Evolutionary conservation across 1,284 basidiomycete genomes (phyloP).

Genomic region (Rhodotorula sp.): DNA sequence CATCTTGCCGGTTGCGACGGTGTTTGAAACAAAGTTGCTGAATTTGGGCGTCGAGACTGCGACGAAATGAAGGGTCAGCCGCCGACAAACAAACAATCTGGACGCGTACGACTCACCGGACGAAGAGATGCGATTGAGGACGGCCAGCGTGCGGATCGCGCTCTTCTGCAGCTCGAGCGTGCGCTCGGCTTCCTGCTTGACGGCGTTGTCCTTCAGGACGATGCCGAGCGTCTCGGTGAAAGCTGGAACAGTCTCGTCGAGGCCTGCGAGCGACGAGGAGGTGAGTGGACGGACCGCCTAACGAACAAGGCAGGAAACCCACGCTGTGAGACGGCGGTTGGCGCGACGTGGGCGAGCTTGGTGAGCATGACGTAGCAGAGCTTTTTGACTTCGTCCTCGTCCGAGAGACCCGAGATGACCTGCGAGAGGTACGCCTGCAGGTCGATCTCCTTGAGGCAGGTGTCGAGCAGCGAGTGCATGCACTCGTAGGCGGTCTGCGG

Average conservation of each 20-base stretch:
- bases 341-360: slow-evolving; percentile 79
- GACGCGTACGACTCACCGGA: neutral
- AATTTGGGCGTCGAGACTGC: slow-evolving; percentile 31
- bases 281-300: neutral
- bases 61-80: neutral
- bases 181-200: slow-evolving; percentile 95
- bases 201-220: slow-evolving; percentile 73
- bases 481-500: slow-evolving; percentile 84
- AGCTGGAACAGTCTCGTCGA: slow-evolving; percentile 79
- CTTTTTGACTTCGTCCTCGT: slow-evolving; percentile 96
- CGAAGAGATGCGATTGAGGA: slow-evolving; percentile 22
- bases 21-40: slow-evolving; percentile 9
- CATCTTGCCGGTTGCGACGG: slow-evolving; percentile 23
- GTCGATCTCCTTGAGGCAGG: slow-evolving; percentile 79
- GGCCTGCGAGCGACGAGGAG: slow-evolving; percentile 54
- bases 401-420: slow-evolving; percentile 77
- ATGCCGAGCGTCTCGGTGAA: slow-evolving; percentile 72
- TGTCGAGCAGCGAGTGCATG: slow-evolving; percentile 92
- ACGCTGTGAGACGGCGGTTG: slow-evolving; percentile 61
- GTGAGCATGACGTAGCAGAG: slow-evolving; percentile 93
- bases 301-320: slow-evolving; percentile 17
- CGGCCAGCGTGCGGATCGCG: slow-evolving; percentile 44
- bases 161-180: slow-evolving; percentile 56
- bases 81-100: no score
- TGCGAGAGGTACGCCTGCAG: slow-evolving; percentile 77